Evolutionary conservation across 176 grass and related monocot genomes (phyloP).

Genomic region (Triticum timopheevii): DNA sequence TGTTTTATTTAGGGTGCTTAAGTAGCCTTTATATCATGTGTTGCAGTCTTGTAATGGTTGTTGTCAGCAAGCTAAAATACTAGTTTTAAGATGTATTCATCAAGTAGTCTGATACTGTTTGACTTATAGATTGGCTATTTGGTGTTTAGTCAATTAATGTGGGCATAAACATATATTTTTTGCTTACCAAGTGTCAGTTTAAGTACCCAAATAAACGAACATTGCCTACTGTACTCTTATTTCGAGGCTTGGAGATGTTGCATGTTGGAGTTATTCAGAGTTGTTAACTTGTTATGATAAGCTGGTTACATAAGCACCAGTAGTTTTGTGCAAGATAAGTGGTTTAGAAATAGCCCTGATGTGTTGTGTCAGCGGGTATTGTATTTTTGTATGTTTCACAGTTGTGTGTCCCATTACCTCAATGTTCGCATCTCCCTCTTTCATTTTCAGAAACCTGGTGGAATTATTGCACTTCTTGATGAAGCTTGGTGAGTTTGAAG

Average conservation of each 20-base stretch:
- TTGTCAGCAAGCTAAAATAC: not conserved
- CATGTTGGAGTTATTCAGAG: not conserved
- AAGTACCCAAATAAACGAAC: constrained; percentile 10
- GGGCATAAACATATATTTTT: not conserved
- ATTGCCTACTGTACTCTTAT: not conserved
- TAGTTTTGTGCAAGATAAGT: constrained; percentile 8
- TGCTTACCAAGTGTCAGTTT: not conserved
- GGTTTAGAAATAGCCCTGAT: not conserved
- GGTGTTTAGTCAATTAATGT: constrained; percentile 18
- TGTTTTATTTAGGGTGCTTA: not conserved
- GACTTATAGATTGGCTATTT: not conserved
- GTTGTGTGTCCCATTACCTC: constrained; percentile 4
- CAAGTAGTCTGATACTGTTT: constrained; percentile 3
- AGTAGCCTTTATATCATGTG: not conserved
- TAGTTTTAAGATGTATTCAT: not conserved
- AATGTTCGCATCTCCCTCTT: constrained; percentile 11
- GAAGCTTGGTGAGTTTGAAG: constrained; percentile 77
- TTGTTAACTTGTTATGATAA: constrained; percentile 1
- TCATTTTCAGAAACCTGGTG: constrained; percentile 82
- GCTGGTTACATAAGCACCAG: not conserved
- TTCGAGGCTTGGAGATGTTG: constrained; percentile 2
- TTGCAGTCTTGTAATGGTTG: not conserved
- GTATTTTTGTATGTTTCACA: not conserved
- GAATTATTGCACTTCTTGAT: constrained; percentile 85
- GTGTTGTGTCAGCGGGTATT: not conserved